These are phyloP conservation scores for Colletotrichum cuscutae DNA, from an alignment of 2,329 filamentous ascomycete species.

Conservation along the genomic window DNA sequence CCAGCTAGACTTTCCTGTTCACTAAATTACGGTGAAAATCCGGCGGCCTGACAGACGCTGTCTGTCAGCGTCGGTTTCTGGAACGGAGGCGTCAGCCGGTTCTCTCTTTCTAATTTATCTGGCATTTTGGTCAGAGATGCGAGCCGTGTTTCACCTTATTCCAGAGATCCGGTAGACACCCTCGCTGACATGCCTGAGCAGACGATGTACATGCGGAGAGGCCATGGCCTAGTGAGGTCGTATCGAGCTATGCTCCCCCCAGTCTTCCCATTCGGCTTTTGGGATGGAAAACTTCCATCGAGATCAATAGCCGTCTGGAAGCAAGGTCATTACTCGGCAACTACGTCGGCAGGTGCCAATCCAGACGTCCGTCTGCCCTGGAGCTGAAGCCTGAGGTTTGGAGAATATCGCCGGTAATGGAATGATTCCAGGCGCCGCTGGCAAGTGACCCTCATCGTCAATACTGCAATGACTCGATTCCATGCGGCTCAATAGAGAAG, in stretches of 20 bases:
- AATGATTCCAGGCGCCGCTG: not conserved
- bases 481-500: not conserved
- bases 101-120: conserved; percentile 20
- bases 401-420: not conserved
- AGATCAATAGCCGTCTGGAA: not conserved
- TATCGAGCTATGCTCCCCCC: not conserved
- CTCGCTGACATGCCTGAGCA: not conserved
- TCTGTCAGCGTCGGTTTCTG: not conserved
- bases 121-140: conserved; percentile 3
- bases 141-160: conserved; percentile 4
- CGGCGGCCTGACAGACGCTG: not conserved
- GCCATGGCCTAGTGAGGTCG: not conserved
- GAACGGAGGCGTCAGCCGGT: not conserved
- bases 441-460: not conserved
- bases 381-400: not conserved
- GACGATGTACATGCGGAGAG: not conserved
- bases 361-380: not conserved
- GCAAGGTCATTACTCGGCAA: not conserved
- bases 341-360: not conserved
- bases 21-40: not conserved
- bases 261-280: not conserved
- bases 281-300: not conserved
- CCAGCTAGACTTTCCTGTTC: not conserved
- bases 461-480: not conserved
- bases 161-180: conserved; percentile 13